Conservation (phyloP, 768 basidiomycete species). For the Rubroboletus pulcherrimus region DNA sequence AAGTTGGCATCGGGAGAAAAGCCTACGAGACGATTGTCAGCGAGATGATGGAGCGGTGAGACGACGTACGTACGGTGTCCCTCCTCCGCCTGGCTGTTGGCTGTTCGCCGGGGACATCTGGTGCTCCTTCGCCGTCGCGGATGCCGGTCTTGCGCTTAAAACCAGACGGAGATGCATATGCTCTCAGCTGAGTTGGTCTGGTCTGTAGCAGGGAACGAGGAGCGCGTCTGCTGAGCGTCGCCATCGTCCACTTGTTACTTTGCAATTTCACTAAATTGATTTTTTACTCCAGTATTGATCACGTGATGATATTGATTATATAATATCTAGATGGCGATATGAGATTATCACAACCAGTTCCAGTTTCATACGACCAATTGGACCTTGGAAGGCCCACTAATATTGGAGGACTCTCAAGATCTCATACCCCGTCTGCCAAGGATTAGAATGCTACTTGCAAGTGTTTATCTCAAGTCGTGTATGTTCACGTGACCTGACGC, state of each 20-base stretch:
- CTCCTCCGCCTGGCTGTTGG: constrained; percentile 23
- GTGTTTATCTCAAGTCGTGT: neutral
- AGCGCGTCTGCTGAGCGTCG: constrained; percentile 13
- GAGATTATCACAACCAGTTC: too few species aligned
- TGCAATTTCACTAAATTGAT: neutral
- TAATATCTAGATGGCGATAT: neutral
- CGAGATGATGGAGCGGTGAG: neutral
- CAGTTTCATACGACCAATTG: neutral
- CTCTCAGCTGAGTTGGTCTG: neutral
- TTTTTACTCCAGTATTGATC: neutral
- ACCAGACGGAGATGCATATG: constrained; percentile 18
- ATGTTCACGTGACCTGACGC: constrained; percentile 26
- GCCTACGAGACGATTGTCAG: constrained; percentile 28
- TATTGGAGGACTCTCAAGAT: neutral
- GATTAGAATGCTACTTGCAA: neutral
- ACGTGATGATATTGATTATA: constrained; percentile 5
- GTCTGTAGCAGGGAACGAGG: constrained; percentile 6
- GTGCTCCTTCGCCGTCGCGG: constrained; percentile 6
- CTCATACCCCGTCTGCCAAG: too few species aligned
- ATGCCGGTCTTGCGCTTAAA: constrained; percentile 22
- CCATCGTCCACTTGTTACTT: constrained; percentile 7
- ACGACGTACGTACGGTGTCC: constrained; percentile 15
- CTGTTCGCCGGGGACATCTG: constrained; percentile 18
- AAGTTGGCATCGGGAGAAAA: constrained; percentile 40
- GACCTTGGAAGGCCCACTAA: neutral